These are phyloP conservation scores for Prunus mume DNA, from an alignment of 306 rosid species.

Conservation along the genomic window DNA sequence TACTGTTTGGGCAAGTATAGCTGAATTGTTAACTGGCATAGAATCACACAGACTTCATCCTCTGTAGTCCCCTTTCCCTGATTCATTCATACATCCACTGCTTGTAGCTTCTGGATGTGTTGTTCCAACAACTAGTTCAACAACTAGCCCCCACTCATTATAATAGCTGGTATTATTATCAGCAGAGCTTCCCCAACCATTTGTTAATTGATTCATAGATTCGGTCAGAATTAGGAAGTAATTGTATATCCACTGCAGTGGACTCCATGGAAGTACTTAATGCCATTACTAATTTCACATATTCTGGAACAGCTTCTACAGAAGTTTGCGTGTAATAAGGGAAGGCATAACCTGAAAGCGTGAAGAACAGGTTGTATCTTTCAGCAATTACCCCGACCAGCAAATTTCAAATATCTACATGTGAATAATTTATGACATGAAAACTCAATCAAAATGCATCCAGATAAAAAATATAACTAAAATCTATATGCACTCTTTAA, in stretches of 20 bases:
- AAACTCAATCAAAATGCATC: background rate
- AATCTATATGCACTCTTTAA: background rate
- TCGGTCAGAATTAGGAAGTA: slow-evolving; percentile 2
- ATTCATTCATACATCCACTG: slow-evolving; percentile 20
- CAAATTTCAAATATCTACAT: background rate
- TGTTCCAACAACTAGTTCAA: slow-evolving; percentile 9
- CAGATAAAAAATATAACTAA: background rate
- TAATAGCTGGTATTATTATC: slow-evolving; percentile 4
- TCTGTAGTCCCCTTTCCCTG: slow-evolving; percentile 11
- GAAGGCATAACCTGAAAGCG: slow-evolving; percentile 12
- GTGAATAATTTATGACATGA: background rate
- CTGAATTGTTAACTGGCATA: background rate
- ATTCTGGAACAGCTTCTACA: slow-evolving; percentile 3
- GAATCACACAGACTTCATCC: slow-evolving; percentile 10
- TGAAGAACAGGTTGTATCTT: slow-evolving; percentile 6
- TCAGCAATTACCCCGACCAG: background rate
- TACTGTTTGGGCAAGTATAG: slow-evolving; percentile 1
- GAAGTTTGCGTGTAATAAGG: slow-evolving; percentile 1
- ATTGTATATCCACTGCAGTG: background rate
- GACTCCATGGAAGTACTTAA: slow-evolving; percentile 5
- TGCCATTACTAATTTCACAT: slow-evolving; percentile 1
- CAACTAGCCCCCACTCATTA: slow-evolving; percentile 5
- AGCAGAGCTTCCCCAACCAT: slow-evolving; percentile 28
- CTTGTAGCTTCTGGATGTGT: background rate
- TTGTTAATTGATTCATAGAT: slow-evolving; percentile 15